These are phyloP conservation scores for Penicillium ochrochloron DNA, from an alignment of 495 filamentous ascomycete genomes.

Conservation along the genomic window DNA sequence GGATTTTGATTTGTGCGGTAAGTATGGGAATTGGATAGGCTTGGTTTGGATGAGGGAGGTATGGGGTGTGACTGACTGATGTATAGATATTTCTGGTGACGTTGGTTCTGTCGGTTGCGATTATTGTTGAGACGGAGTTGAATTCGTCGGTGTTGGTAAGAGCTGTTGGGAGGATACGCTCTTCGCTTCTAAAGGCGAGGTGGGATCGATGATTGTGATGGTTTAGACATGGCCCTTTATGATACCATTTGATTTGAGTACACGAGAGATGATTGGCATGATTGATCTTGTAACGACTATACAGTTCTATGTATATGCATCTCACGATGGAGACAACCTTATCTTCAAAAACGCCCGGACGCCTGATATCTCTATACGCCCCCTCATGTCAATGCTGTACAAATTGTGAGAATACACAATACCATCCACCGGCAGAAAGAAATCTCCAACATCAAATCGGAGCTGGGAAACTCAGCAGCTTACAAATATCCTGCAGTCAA, in stretches of 20 bases:
- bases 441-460: slow-evolving; percentile 36
- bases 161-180: background rate
- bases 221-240: too few relatives aligned
- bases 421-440: background rate
- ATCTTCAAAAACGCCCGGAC: background rate
- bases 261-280: background rate
- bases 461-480: slow-evolving; percentile 53
- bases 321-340: background rate
- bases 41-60: background rate
- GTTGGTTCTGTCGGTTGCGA: slow-evolving; percentile 35
- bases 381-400: slow-evolving; percentile 16
- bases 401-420: background rate
- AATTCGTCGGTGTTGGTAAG: background rate
- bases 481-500: slow-evolving; percentile 48
- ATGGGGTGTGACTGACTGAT: background rate
- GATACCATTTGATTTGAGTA: too few relatives aligned
- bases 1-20: slow-evolving; percentile 37
- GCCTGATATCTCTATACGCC: background rate
- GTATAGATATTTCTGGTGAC: slow-evolving; percentile 35
- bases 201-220: background rate
- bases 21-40: background rate
- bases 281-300: background rate
- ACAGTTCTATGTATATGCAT: background rate
- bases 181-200: background rate
- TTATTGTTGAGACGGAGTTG: slow-evolving; percentile 31